Evolutionary conservation across 371 early-diverging fungal genomes (phyloP).

Genomic region (Mortierella sp.): DNA sequence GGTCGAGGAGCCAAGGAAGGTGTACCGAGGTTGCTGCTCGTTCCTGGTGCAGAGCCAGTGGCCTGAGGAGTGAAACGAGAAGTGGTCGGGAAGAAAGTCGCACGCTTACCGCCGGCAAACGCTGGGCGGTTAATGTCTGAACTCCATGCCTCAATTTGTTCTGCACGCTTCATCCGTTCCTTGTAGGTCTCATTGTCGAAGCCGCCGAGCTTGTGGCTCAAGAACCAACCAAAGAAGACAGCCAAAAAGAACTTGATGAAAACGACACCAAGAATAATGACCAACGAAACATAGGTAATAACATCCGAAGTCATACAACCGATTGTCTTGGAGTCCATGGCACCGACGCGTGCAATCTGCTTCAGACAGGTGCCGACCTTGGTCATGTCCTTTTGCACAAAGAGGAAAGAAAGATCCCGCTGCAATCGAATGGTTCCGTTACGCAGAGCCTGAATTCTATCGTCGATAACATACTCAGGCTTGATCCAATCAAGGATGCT

Average conservation of each 20-base stretch:
- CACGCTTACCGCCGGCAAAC: conserved; percentile 53
- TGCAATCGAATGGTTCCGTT: conserved; percentile 42
- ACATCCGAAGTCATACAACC: conserved; percentile 88
- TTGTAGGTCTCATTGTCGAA: conserved; percentile 75
- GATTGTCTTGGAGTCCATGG: conserved; percentile 76
- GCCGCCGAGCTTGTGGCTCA: conserved; percentile 77
- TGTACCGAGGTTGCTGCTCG: conserved; percentile 68
- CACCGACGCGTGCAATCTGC: conserved; percentile 68
- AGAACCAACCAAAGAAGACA: conserved; percentile 84
- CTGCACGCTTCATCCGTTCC: conserved; percentile 64
- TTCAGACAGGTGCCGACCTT: conserved; percentile 47
- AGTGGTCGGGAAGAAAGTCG: conserved; percentile 35
- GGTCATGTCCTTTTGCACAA: conserved; percentile 51
- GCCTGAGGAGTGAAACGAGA: conserved; percentile 58
- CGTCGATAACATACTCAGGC: conserved; percentile 53
- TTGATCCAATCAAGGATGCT: conserved; percentile 51
- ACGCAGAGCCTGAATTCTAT: conserved; percentile 46
- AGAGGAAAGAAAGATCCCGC: conserved; percentile 47
- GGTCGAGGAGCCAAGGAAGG: conserved; percentile 31
- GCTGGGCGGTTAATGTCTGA: conserved; percentile 60
- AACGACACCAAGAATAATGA: conserved; percentile 83
- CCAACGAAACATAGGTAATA: conserved; percentile 77
- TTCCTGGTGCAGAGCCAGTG: conserved; percentile 80
- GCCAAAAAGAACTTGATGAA: conserved; percentile 87
- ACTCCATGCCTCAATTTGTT: conserved; percentile 71